phyloP scores from a whole-genome alignment of 2,329 filamentous ascomycete genomes.

The Rutstroemia sp. region DNA sequence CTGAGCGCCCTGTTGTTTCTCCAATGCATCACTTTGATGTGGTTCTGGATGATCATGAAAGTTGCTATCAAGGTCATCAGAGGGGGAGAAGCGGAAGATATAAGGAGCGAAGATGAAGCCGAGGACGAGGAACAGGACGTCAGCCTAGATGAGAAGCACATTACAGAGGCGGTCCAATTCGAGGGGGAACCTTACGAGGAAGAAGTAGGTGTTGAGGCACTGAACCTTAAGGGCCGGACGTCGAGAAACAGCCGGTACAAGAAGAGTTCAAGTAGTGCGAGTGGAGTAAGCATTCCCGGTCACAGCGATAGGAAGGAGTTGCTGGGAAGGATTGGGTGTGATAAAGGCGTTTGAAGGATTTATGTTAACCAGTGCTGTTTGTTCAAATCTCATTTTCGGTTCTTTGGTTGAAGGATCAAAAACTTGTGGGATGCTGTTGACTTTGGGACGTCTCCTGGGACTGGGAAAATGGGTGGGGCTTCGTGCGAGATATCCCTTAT shows the following conservation, averaged over 20 bases:
- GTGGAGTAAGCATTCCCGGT: constrained; percentile 28
- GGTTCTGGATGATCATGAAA: constrained; percentile 83
- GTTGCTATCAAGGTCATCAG: constrained; percentile 75
- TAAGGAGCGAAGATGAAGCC: constrained; percentile 78
- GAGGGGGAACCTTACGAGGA: constrained; percentile 50
- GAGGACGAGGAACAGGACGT: constrained; percentile 45
- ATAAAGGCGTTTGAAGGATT: constrained; percentile 26
- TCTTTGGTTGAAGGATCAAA: neutral
- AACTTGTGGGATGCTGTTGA: too few relatives aligned
- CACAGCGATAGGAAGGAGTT: constrained; percentile 30
- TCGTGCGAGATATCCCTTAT: neutral
- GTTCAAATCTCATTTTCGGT: neutral
- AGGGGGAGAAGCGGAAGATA: constrained; percentile 74
- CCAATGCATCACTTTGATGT: constrained; percentile 72
- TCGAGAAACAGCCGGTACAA: constrained; percentile 22
- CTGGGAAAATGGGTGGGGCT: neutral
- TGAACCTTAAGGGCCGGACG: constrained; percentile 50
- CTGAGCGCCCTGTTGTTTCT: constrained; percentile 68
- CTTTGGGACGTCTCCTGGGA: neutral
- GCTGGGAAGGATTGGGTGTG: constrained; percentile 30
- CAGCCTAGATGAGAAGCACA: constrained; percentile 12
- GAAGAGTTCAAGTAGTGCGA: constrained; percentile 24
- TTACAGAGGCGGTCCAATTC: constrained; percentile 9
- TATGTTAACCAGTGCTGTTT: neutral
- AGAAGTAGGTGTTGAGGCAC: constrained; percentile 66